Evolutionary conservation across 1,284 basidiomycete species (phyloP).

Genomic region (Ceratobasidium papillatum): DNA sequence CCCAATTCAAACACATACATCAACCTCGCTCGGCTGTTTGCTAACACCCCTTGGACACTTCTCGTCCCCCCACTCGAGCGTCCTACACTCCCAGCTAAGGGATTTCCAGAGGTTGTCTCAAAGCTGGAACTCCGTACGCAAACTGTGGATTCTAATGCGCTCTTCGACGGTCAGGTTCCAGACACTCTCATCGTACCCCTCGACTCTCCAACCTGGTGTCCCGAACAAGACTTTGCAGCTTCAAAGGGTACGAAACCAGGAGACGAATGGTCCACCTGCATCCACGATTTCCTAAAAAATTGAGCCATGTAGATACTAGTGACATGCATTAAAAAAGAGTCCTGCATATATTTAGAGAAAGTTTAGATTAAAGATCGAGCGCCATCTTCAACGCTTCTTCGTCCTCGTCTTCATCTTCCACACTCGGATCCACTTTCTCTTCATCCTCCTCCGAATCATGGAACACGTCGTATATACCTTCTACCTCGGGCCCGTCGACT

Average conservation of each 20-base stretch:
- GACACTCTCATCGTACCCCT: constrained; percentile 8
- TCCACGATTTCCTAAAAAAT: not conserved
- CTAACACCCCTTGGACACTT: constrained; percentile 1
- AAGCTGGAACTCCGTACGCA: not conserved
- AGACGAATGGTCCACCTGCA: constrained; percentile 11
- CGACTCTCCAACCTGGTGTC: constrained; percentile 21
- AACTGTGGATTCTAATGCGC: not conserved
- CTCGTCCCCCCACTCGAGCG: not conserved
- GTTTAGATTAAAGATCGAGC: constrained; percentile 37
- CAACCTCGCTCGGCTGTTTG: constrained; percentile 24
- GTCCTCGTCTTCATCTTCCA: constrained; percentile 43
- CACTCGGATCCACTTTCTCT: constrained; percentile 45
- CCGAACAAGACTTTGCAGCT: constrained; percentile 2
- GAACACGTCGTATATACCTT: constrained; percentile 74
- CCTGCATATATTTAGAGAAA: not conserved
- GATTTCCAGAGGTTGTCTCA: not conserved
- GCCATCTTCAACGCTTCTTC: constrained; percentile 41
- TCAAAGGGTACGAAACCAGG: not conserved
- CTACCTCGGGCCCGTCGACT: constrained; percentile 78
- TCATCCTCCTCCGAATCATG: constrained; percentile 60
- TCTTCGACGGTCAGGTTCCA: not conserved
- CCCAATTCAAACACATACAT: constrained; percentile 21
- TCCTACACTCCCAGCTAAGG: not conserved
- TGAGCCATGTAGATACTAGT: not conserved
- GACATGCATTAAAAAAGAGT: not conserved